A percentile compares a stretch with the other conserved stretches of the same genome.
These are phyloP conservation scores for Trypanosoma rangeli DNA, from an alignment of 208 protist species.

Conservation along the genomic window DNA sequence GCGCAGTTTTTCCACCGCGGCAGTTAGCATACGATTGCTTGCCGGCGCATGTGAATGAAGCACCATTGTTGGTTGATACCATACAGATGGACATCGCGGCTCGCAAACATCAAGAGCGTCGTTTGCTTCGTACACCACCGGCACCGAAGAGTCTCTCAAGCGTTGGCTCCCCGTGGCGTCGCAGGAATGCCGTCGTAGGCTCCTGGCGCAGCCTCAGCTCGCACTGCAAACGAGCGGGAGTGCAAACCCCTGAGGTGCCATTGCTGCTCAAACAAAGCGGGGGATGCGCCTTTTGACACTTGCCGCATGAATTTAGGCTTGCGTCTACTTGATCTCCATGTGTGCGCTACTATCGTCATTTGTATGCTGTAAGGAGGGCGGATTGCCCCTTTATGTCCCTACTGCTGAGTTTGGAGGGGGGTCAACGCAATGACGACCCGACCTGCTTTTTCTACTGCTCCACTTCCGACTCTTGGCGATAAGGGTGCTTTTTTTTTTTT, in stretches of 20 bases:
- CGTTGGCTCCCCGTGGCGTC: background rate
- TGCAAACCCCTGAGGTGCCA: conserved; percentile 11
- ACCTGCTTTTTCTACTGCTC: too few species aligned
- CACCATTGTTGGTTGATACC: background rate
- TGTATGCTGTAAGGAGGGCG: too few species aligned
- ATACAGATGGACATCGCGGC: background rate
- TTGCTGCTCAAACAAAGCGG: background rate
- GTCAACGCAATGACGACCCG: too few species aligned
- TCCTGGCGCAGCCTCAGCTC: conserved; percentile 13
- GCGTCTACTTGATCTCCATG: background rate
- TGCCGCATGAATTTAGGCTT: background rate
- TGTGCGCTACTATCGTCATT: too few species aligned
- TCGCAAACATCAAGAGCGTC: conserved; percentile 1
- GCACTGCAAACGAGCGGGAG: conserved; percentile 15
- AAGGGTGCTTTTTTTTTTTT: background rate
- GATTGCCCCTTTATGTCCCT: too few species aligned
- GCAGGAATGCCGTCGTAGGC: conserved; percentile 2
- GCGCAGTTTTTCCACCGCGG: background rate
- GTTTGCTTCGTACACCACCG: background rate
- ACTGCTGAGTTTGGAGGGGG: too few species aligned
- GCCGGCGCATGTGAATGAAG: background rate
- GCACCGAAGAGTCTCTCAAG: background rate
- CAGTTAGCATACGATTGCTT: background rate
- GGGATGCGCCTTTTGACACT: background rate
- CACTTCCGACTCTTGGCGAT: too few species aligned